Base-by-base conservation (phyloP, 257 asterid genomes). In the Echites panduratus region DNA sequence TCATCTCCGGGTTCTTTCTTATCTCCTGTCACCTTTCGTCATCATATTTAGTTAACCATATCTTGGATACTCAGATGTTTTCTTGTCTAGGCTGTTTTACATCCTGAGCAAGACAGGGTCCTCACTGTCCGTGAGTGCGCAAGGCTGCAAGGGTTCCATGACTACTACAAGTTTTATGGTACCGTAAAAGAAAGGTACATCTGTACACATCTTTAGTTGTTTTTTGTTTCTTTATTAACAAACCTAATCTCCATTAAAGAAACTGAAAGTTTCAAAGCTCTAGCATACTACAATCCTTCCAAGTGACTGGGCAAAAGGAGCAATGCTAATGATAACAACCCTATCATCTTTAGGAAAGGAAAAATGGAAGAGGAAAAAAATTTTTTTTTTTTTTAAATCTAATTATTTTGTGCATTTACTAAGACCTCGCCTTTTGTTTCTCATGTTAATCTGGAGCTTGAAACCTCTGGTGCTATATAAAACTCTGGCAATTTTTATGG, bases 1-100 rank as follows among this genome's bases (percentile, higher is more conserved):
- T 12, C 97, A 93, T 61, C 88, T 89, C 35, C 97, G 86, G 80
- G 98, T 93, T 38, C 3, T 4, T 22, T 52, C 16, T 61, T 68
- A 83, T n/a, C 32, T 2, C 22, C 44, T 32, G 8, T 45, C 47
- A 47, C 54, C 4, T 17, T 64, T 64, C 38, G 29, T 8, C 65
- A 16, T 64, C 49, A 38, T 35, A 38, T 16, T 58, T 2, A 1
- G 69, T 17, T 62, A 62, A 16, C 3, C 17, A 17, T 62, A 20
- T 40, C 11, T 64, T 1, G 26, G 69, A 48, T 38, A 63, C 44
- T 63, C 44, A 26, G 38, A 64, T 64, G 29, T 64, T 64, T 38
- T 64, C 49, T 38, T 64, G 27, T 64, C 69, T 79, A 86, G 88
- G 76, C 86, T 2, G 24, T 84, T 24, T 38, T 84, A 68, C 87